A percentile compares a stretch with the other conserved stretches of the same genome.
These are phyloP conservation scores for Ramularia endophylla DNA, from an alignment of 2,329 filamentous ascomycete genomes.

Conservation along the genomic window DNA sequence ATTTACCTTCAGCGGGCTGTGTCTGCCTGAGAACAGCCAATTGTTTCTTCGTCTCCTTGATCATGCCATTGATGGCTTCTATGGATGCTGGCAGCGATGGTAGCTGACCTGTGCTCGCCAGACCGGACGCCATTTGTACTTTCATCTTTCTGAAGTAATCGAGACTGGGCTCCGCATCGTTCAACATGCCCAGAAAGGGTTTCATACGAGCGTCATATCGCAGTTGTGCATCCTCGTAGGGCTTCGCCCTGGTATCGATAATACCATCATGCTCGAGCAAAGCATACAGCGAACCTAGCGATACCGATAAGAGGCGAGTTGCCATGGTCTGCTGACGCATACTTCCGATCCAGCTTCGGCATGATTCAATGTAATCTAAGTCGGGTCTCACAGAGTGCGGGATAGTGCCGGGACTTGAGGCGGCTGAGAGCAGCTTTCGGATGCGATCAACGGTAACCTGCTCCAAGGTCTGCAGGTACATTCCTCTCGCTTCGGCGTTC, in stretches of 20 bases:
- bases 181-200: conserved; percentile 64
- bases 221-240: conserved; percentile 62
- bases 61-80: conserved; percentile 14
- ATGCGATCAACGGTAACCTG: background rate
- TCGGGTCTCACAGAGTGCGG: too few species aligned
- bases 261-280: conserved; percentile 54
- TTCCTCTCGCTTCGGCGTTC: background rate
- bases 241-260: conserved; percentile 48
- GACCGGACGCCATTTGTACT: background rate
- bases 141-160: conserved; percentile 48
- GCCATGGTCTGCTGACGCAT: background rate
- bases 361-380: background rate
- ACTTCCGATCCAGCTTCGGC: conserved; percentile 1
- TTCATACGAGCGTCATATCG: conserved; percentile 84
- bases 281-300: conserved; percentile 52
- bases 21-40: conserved; percentile 34
- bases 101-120: background rate
- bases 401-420: background rate
- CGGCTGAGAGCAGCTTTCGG: background rate
- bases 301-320: background rate
- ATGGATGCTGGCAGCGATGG: too few species aligned
- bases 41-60: conserved; percentile 32
- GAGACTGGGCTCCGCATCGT: conserved; percentile 62
- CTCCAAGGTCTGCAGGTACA: background rate
- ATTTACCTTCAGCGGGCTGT: conserved; percentile 29